Percentiles rank a stretch among this genome's conserved stretches.
Evolutionary conservation across 805 yeast genomes (phyloP).

Genomic region (Kluyveromyces siamensis): DNA sequence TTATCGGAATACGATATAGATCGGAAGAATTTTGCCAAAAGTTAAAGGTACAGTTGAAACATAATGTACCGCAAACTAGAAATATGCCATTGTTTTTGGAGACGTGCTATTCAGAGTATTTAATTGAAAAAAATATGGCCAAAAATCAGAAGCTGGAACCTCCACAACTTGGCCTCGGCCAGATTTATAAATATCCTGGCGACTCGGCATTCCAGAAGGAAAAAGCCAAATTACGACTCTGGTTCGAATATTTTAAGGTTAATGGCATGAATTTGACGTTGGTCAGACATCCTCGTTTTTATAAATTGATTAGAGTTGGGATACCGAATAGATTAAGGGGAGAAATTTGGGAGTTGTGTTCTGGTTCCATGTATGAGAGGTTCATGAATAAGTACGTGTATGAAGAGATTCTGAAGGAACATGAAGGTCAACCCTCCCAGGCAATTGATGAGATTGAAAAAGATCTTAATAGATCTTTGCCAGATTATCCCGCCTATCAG

Average conservation of each 20-base stretch:
- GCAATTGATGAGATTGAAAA: constrained; percentile 97
- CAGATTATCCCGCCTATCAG: constrained; percentile 94
- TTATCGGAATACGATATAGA: constrained; percentile 69
- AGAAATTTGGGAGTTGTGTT: constrained; percentile 88
- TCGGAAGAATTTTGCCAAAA: constrained; percentile 73
- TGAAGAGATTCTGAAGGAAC: constrained; percentile 44
- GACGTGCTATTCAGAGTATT: constrained; percentile 80
- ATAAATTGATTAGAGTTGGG: constrained; percentile 79
- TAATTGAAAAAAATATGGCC: constrained; percentile 42
- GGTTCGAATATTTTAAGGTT: constrained; percentile 84
- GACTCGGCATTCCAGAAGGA: constrained; percentile 70
- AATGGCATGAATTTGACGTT: constrained; percentile 81
- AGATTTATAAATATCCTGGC: constrained; percentile 81
- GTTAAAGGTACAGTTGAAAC: constrained; percentile 51
- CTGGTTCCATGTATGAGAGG: constrained; percentile 76
- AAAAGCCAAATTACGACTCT: constrained; percentile 75
- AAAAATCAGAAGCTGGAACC: constrained; percentile 36
- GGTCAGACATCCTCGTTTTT: constrained; percentile 66
- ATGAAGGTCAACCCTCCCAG: constrained; percentile 55
- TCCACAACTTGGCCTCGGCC: constrained; percentile 82
- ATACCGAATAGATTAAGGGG: constrained; percentile 92
- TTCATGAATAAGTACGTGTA: constrained; percentile 56
- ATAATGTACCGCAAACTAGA: constrained; percentile 54
- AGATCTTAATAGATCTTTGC: constrained; percentile 87
- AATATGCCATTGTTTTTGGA: constrained; percentile 55